Base-by-base conservation (phyloP, 495 filamentous ascomycete genomes). In the Pyrenula aspistea region DNA sequence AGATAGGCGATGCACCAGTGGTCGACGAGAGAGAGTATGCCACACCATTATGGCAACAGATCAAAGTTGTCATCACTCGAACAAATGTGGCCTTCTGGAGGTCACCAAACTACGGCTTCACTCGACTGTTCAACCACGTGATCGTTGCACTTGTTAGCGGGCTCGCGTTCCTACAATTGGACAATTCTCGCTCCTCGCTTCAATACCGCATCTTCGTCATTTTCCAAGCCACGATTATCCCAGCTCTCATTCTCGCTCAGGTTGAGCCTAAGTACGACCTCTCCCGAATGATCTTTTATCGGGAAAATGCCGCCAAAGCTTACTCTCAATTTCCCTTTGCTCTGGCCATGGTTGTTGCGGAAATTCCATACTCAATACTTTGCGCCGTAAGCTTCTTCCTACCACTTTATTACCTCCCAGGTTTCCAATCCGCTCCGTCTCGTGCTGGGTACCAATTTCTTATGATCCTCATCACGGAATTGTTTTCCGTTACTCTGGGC, bases 161-260 rank as follows among this genome's bases (percentile, higher is more conserved):
- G 25, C 73, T 94, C 19, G 82, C 80, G 23, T 93, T 82, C 63
- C 69, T 89, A 21, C 71, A 86, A 10, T 78, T 91, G 2, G 82
- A 87, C 59, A 64, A 88, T 57, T 84, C 82, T 1, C 77, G 84
- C 2, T 68, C 81, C 2, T 84, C 80, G 2, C 71, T 92, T 20
- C 88, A 94, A 61, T 84, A 90, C 68, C 82, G 82, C 49, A 79
- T 94, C 58, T 93, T 94, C 68, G 79, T 89, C 66, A 83, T 89
- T 63, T 93, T 92, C 76, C 87, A 90, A 66, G 76, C 86, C 55
- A 90, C 84, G 2, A 82, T 90, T 12, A 73, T 91, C 1, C 85
- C 86, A 0, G 84, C 86, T 1, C 77, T 90, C 24, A 84, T 92
- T 61, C 76, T 92, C 55, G 81, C 84, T 0, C 86, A 89, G 61